Percentiles rank a stretch among this genome's conserved stretches.
phyloP scores from a whole-genome alignment of 1,284 basidiomycete genomes.

The Boletellus deceptivus region DNA sequence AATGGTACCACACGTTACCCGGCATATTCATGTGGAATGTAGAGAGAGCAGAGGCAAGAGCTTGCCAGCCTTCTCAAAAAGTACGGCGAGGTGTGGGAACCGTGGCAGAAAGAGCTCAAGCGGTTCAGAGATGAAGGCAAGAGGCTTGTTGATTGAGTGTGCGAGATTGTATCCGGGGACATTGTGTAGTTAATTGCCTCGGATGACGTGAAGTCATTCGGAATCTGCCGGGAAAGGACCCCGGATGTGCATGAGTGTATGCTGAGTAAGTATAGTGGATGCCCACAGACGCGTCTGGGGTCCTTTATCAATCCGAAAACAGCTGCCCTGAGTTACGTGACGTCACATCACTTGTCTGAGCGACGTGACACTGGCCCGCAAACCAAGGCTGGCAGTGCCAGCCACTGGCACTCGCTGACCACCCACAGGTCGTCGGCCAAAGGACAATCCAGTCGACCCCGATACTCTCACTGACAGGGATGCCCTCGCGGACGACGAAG shows the following conservation, averaged over 20 bases:
- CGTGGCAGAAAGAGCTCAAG: slow-evolving; percentile 79
- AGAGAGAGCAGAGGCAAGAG: slow-evolving; percentile 86
- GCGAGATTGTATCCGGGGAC: background rate
- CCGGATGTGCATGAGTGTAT: too few species aligned
- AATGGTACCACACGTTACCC: background rate
- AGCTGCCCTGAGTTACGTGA: slow-evolving; percentile 11
- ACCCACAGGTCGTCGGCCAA: slow-evolving; percentile 18
- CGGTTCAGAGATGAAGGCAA: slow-evolving; percentile 80
- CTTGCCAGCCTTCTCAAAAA: slow-evolving; percentile 74
- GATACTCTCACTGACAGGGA: slow-evolving; percentile 26
- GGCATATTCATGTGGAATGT: slow-evolving; percentile 1
- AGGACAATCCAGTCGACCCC: slow-evolving; percentile 15
- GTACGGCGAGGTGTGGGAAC: slow-evolving; percentile 81
- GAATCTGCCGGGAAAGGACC: too few species aligned
- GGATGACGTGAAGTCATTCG: too few species aligned
- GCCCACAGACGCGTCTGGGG: too few species aligned
- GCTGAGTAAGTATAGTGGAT: too few species aligned
- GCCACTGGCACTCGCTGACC: background rate
- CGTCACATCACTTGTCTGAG: slow-evolving; percentile 10
- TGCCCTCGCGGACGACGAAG: slow-evolving; percentile 15
- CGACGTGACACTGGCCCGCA: too few species aligned
- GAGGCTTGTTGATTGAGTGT: slow-evolving; percentile 41
- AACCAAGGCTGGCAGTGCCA: too few species aligned
- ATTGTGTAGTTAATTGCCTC: too few species aligned
- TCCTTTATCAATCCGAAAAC: too few species aligned